phyloP scores from a whole-genome alignment of 371 early-diverging fungal genomes.

The Chytridiales sp. region DNA sequence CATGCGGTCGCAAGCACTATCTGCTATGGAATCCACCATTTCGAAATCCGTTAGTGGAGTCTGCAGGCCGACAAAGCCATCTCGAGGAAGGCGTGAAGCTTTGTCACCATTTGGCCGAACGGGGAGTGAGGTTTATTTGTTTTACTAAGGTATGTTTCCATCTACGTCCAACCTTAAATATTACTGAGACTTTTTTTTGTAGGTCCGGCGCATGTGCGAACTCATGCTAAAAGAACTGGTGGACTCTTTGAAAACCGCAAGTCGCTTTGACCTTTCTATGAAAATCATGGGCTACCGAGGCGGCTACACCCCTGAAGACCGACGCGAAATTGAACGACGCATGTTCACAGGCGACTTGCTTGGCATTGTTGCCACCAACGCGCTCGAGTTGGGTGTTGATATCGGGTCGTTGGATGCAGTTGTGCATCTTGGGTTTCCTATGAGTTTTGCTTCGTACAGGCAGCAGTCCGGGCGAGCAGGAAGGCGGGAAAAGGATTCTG shows the following conservation, averaged over 20 bases:
- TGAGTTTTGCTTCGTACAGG: slow-evolving; percentile 45
- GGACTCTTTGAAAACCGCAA: slow-evolving; percentile 7
- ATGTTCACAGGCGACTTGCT: slow-evolving; percentile 42
- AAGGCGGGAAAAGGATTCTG: slow-evolving; percentile 58
- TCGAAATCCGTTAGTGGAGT: background rate
- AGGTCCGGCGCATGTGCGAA: slow-evolving; percentile 40
- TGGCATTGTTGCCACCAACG: slow-evolving; percentile 43
- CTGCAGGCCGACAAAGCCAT: slow-evolving; percentile 20
- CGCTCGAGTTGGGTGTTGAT: slow-evolving; percentile 49
- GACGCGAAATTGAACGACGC: slow-evolving; percentile 38
- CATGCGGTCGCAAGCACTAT: slow-evolving; percentile 32
- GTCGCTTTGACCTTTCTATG: slow-evolving; percentile 1
- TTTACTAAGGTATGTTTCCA: slow-evolving; percentile 33
- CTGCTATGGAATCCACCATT: slow-evolving; percentile 43
- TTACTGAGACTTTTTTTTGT: background rate
- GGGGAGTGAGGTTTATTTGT: slow-evolving; percentile 32
- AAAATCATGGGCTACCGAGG: slow-evolving; percentile 43
- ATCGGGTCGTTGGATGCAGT: slow-evolving; percentile 44
- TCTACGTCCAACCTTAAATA: background rate
- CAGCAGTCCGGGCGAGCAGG: slow-evolving; percentile 74
- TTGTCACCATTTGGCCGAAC: slow-evolving; percentile 16
- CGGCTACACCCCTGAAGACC: slow-evolving; percentile 40
- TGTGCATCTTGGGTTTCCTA: slow-evolving; percentile 43
- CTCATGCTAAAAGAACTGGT: slow-evolving; percentile 31
- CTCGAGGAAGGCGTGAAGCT: slow-evolving; percentile 35